These are phyloP conservation scores for Globisporangium orthogonon DNA, from an alignment of 352 stramenopile genomes.

Conservation along the genomic window DNA sequence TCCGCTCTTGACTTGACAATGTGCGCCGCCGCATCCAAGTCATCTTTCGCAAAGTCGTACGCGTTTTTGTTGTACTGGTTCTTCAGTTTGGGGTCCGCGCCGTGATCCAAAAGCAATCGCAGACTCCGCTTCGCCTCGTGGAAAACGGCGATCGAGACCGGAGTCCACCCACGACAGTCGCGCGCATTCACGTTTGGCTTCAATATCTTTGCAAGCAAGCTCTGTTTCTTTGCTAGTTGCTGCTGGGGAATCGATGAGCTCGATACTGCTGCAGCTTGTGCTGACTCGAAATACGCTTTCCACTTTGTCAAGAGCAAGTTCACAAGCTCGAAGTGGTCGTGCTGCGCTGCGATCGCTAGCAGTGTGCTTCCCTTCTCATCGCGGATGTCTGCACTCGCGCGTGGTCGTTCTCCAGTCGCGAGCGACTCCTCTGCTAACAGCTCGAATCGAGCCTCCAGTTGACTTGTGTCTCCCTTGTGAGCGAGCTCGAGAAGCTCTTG, in stretches of 20 bases:
- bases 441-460: conserved; percentile 52
- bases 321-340: conserved; percentile 59
- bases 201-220: conserved; percentile 38
- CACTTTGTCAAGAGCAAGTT: conserved; percentile 55
- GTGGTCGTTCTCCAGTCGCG: conserved; percentile 44
- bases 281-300: conserved; percentile 27
- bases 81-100: conserved; percentile 76
- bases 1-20: conserved; percentile 71
- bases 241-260: conserved; percentile 20
- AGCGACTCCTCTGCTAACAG: conserved; percentile 71
- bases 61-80: conserved; percentile 90
- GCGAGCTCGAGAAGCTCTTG: conserved; percentile 62
- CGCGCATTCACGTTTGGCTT: conserved; percentile 68
- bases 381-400: conserved; percentile 63
- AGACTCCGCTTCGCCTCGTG: conserved; percentile 76
- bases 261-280: conserved; percentile 16
- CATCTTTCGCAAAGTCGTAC: conserved; percentile 86
- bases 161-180: conserved; percentile 84
- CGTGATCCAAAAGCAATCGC: conserved; percentile 66
- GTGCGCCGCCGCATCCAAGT: conserved; percentile 79
- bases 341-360: conserved; percentile 64
- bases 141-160: conserved; percentile 81
- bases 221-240: conserved; percentile 18
- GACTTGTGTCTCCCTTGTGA: conserved; percentile 32
- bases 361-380: conserved; percentile 78